Evolutionary conservation across 2,329 filamentous ascomycete genomes (phyloP), one percentile per base, ranked within the genome.

Genomic region (Fusarium pseudonygamai): DNA sequence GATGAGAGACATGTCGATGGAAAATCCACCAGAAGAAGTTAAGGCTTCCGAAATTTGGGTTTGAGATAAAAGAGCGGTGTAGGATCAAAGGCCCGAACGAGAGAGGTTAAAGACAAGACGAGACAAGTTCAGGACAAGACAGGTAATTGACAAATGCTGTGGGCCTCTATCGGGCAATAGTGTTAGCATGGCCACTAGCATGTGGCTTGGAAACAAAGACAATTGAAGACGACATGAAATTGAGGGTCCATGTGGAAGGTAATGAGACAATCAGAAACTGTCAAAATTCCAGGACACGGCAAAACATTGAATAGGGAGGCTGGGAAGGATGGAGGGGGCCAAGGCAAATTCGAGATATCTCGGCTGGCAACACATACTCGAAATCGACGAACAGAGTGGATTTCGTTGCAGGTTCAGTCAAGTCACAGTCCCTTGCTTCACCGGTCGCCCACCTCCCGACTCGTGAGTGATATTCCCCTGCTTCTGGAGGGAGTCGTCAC

Each of bases 1-100:
- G 68, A 50, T 60, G 28, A 77, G 43, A 75, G 62, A 71, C 69
- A 67, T 64, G 60, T 67, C 49, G 63, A 46, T 59, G 55, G 58
- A 66, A 55, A 50, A 77, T 77, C 73, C 63, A 74, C 71, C 45
- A 57, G 49, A 66, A 60, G 22, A 36, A 69, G 64, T 64, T 22
- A 66, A 74, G 63, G 69, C 63, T 56, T 47, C 63, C 53, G 46
- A 71, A 72, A 69, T 73, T 72, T 66, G 67, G 67, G 69, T 74
- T 71, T 71, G 60, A 72, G 59, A 67, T 73, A 66, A 78, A 78
- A 77, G 63, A 78, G 76, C 76, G 76, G 76, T 78, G 76, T 73
- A 74, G 74, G 50, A 71, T 53, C 64, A 45, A 62, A 68, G 70
- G 62, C 60, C 69, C 58, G 47, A 73, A 74, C 68, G 47, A 69